Evolutionary conservation across 768 basidiomycete genomes (phyloP).

Genomic region (Pisolithus albus): DNA sequence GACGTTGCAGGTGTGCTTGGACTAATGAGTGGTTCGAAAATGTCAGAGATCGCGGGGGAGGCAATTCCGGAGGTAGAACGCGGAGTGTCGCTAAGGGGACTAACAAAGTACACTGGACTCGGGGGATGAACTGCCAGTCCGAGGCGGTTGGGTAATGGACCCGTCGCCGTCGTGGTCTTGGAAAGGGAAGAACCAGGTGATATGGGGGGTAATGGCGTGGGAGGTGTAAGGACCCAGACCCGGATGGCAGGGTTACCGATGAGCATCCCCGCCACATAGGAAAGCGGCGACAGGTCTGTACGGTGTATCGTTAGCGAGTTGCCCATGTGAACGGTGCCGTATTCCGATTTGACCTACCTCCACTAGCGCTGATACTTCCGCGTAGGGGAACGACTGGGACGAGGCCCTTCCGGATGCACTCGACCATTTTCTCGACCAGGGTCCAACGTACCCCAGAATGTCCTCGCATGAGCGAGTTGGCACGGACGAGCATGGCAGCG

Average conservation of each 20-base stretch:
- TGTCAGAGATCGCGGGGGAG: slow-evolving; percentile 14
- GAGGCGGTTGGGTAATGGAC: slow-evolving; percentile 12
- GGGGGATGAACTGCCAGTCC: slow-evolving; percentile 2
- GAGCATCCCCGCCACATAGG: slow-evolving; percentile 76
- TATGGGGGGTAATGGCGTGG: neutral
- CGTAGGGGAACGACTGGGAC: slow-evolving; percentile 78
- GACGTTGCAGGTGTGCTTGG: slow-evolving; percentile 31
- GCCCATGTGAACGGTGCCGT: slow-evolving; percentile 6
- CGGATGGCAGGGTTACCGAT: slow-evolving; percentile 76
- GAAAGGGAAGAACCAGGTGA: neutral
- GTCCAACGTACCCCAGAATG: slow-evolving; percentile 83
- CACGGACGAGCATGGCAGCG: slow-evolving; percentile 78
- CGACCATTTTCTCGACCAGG: slow-evolving; percentile 72
- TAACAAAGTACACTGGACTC: neutral
- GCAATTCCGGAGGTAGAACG: slow-evolving; percentile 9
- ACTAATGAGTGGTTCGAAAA: slow-evolving; percentile 43
- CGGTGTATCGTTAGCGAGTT: slow-evolving; percentile 3
- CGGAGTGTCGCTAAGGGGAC: neutral
- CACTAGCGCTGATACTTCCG: slow-evolving; percentile 77
- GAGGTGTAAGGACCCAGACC: slow-evolving; percentile 46
- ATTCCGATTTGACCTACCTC: slow-evolving; percentile 41
- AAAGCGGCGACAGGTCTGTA: slow-evolving; percentile 68
- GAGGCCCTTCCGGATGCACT: slow-evolving; percentile 63
- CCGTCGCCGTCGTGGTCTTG: neutral
- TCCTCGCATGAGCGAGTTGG: slow-evolving; percentile 84